phyloP scores from a whole-genome alignment of 441 rosid genomes.

The Eruca vesicaria region DNA sequence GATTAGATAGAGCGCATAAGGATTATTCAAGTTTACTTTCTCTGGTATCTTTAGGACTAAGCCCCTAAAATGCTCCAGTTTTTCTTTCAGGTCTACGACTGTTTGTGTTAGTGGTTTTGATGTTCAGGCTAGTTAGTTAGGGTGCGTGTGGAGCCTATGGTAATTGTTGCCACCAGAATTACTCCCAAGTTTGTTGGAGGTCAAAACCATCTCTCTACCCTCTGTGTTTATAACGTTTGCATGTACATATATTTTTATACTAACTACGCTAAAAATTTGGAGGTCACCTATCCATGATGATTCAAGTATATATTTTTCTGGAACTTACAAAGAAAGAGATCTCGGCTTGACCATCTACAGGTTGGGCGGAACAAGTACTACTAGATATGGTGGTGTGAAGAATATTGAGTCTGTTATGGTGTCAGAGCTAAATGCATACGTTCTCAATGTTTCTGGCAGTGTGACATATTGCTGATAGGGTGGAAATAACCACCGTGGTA shows the following conservation, averaged over 20 bases:
- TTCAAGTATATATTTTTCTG: neutral
- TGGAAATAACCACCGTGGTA: too few species aligned
- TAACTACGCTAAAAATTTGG: neutral
- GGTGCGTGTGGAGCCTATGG: neutral
- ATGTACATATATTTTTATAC: neutral
- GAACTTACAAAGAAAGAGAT: neutral
- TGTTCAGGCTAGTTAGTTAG: neutral
- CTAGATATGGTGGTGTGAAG: neutral
- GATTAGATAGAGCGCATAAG: too few species aligned
- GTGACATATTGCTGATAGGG: too few species aligned
- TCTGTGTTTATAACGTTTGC: neutral
- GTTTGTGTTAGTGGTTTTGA: neutral
- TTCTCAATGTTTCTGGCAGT: neutral
- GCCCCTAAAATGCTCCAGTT: neutral
- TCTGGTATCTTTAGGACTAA: neutral
- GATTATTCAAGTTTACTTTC: neutral
- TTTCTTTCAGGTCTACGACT: neutral
- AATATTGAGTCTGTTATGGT: neutral
- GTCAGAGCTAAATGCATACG: neutral
- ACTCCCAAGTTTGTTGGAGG: neutral
- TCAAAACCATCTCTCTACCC: neutral
- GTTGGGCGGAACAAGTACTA: neutral
- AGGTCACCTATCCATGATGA: neutral
- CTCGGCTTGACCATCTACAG: neutral
- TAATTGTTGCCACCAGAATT: neutral